Evolutionary conservation across 2,329 filamentous ascomycete genomes (phyloP).

Genomic region (Geosmithia morbida): DNA sequence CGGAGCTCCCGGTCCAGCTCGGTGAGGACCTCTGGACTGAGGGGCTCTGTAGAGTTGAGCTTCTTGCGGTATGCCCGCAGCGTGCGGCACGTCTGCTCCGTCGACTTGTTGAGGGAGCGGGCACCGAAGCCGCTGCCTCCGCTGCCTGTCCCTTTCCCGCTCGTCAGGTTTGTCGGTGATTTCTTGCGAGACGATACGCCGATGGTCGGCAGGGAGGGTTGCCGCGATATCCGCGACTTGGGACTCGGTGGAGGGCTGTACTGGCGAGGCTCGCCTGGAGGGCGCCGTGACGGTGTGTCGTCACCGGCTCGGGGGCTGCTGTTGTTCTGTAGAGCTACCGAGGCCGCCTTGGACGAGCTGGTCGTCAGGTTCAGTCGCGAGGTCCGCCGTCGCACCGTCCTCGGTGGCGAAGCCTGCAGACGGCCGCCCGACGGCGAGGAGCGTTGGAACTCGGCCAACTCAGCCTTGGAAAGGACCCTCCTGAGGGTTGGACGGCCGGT

Average conservation of each 20-base stretch:
- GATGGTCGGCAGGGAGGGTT: constrained; percentile 40
- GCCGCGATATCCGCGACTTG: constrained; percentile 14
- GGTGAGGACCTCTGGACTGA: constrained; percentile 41
- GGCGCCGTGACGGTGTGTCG: constrained; percentile 31
- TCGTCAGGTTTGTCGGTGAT: constrained; percentile 15
- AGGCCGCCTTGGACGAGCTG: background rate
- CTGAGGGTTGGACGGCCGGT: constrained; percentile 60
- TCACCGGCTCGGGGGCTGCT: constrained; percentile 18
- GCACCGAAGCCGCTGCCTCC: constrained; percentile 29
- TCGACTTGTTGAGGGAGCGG: constrained; percentile 43
- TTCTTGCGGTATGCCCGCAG: constrained; percentile 50
- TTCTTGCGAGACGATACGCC: constrained; percentile 32
- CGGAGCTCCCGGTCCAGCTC: constrained; percentile 52
- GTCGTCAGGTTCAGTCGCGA: constrained; percentile 34
- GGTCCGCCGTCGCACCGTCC: constrained; percentile 36
- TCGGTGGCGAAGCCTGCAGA: constrained; percentile 23
- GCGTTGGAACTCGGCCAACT: constrained; percentile 66
- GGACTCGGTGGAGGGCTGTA: constrained; percentile 36
- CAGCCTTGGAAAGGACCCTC: constrained; percentile 73
- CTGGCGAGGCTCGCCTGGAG: constrained; percentile 26
- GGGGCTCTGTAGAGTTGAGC: constrained; percentile 38
- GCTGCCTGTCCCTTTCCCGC: constrained; percentile 10
- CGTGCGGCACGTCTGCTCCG: constrained; percentile 49
- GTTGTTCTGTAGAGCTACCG: background rate
- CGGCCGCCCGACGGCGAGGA: constrained; percentile 20